phyloP scores from a whole-genome alignment of 2,329 filamentous ascomycete genomes.

The Fusarium staphyleae region DNA sequence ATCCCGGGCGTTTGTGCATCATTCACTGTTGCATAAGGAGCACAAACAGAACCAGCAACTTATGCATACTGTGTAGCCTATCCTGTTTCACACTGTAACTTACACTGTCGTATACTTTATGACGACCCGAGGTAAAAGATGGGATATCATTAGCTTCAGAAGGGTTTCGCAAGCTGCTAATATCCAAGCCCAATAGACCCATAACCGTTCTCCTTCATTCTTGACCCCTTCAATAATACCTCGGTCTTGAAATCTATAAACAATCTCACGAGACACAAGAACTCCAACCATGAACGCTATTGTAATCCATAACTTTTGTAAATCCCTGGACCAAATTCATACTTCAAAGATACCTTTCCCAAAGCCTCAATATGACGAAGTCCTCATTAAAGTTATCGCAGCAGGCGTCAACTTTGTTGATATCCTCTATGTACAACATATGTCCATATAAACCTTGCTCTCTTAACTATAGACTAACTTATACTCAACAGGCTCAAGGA shows the following conservation, averaged over 20 bases:
- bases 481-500: slow-evolving; percentile 51
- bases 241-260: no score
- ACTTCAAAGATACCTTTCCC: slow-evolving; percentile 38
- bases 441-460: background rate
- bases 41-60: background rate
- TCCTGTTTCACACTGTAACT: background rate
- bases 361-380: slow-evolving; percentile 19
- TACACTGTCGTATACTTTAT: background rate
- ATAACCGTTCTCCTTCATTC: no score
- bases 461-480: slow-evolving; percentile 14
- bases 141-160: no score
- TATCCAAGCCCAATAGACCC: no score
- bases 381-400: slow-evolving; percentile 54
- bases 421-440: slow-evolving; percentile 56
- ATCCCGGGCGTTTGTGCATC: slow-evolving; percentile 25
- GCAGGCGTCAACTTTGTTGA: slow-evolving; percentile 67
- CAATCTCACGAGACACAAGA: no score
- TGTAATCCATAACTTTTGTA: slow-evolving; percentile 38
- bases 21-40: slow-evolving; percentile 13
- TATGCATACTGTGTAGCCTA: slow-evolving; percentile 5
- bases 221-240: no score
- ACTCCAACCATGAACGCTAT: slow-evolving; percentile 40
- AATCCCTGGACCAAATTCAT: slow-evolving; percentile 35
- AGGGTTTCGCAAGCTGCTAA: no score
- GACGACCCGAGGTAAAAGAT: background rate